These are phyloP conservation scores for Solanum gandarillasii DNA, from an alignment of 257 asterid species.

Conservation along the genomic window DNA sequence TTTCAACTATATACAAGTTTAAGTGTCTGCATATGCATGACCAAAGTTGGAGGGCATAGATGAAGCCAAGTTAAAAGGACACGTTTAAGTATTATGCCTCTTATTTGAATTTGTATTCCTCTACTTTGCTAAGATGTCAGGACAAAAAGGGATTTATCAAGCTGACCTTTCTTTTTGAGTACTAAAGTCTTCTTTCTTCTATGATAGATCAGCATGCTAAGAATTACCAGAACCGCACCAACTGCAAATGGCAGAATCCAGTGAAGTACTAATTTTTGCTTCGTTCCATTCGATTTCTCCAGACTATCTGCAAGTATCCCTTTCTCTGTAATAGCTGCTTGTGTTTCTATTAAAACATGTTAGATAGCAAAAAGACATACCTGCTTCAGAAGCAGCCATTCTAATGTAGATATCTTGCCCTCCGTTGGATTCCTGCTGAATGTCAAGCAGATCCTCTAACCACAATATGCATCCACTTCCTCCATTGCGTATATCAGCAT, in stretches of 20 bases:
- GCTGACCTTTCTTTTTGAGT: neutral
- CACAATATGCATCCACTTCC: conserved; percentile 29
- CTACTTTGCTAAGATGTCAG: neutral
- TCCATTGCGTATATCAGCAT: neutral
- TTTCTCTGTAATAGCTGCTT: too few relatives aligned
- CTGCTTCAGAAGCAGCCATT: conserved; percentile 13
- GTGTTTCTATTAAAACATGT: too few relatives aligned
- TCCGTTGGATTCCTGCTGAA: neutral
- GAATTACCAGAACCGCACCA: neutral
- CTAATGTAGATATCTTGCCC: conserved; percentile 22
- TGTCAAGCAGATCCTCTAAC: conserved; percentile 21
- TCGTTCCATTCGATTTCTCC: neutral
- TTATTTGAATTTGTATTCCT: neutral
- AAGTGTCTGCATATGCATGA: rapidly evolving
- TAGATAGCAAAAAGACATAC: neutral
- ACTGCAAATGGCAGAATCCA: neutral
- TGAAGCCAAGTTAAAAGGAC: too few relatives aligned
- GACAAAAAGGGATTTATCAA: neutral
- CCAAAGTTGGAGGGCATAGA: too few relatives aligned
- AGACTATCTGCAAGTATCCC: neutral
- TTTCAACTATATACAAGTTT: too few relatives aligned
- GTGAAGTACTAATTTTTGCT: neutral
- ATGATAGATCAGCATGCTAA: neutral
- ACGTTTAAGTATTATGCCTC: neutral
- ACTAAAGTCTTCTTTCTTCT: neutral